Evolutionary conservation across 2,329 filamentous ascomycete species (phyloP), one percentile per base, ranked within the genome.

Genomic region (Xylariomycetidae sp.): DNA sequence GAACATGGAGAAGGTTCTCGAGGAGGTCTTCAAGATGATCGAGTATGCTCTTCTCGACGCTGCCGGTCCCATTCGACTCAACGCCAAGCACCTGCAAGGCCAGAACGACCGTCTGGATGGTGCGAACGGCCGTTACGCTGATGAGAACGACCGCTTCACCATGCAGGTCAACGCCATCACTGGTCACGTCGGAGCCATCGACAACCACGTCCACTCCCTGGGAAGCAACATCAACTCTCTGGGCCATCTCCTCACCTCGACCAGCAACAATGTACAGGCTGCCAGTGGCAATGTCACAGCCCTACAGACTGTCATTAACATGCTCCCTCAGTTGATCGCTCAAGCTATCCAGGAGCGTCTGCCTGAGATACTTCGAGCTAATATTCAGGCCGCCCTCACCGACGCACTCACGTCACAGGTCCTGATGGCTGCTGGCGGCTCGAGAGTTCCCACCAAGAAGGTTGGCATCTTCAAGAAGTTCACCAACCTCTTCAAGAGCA

Each of bases 171-270:
- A 46, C 6, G 51, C 49, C 8, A 47, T 57, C 5, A 39, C 38
- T 5, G 31, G 42, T 3, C 51, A 56, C 13, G 47, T 51, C 27
- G 39, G 37, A 3, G 50, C 50, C 1, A 51, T 56, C 12, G 43
- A 50, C 17, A 36, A 36, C 10, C 44, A 57, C 14, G 48, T 52
- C 13, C 39, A 46, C 7, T 37, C 50, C 15, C 25, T 55, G 4
- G 48, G 50, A 1, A 46, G 40, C 27, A 48, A 54, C 17, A 5
- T 57, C 29, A 49, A 43, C 14, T 39, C 52, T 0, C 40, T 57
- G 24, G 25, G 52, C 2, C 29, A 28, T 17, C 46, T 55, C 14
- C 1, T 55, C 8, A 48, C 47, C 15, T 47, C 49, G 1, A 50
- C 51, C 6, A 54, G 53, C 18, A 39, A 42, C 25, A 56, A 53